Conservation (phyloP, 2,329 filamentous ascomycete species). For the Diplodia seriata region DNA sequence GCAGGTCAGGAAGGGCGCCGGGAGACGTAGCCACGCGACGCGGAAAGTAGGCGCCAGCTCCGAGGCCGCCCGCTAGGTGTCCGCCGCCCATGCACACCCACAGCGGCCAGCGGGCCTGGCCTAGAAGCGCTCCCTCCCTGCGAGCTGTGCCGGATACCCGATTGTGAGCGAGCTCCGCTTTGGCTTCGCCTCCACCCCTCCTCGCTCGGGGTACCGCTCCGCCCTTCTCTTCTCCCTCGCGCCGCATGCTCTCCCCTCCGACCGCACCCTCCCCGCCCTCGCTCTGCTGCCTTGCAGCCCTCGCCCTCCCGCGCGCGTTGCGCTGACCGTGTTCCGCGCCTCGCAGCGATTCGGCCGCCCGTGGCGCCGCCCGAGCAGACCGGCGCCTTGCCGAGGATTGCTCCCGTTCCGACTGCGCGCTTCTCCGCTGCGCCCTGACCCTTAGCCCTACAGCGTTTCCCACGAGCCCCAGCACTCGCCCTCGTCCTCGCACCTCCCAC, state of each 20-base stretch:
- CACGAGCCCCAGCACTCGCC: neutral
- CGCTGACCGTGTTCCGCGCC: conserved; percentile 22
- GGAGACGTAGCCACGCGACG: conserved; percentile 21
- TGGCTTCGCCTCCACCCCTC: conserved; percentile 18
- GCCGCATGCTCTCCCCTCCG: conserved; percentile 23
- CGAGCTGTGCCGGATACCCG: conserved; percentile 27
- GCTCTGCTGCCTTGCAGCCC: neutral
- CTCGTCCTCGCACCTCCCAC: conserved; percentile 1
- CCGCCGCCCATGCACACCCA: conserved; percentile 13
- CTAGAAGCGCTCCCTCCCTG: conserved; percentile 20
- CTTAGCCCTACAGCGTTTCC: conserved; percentile 27
- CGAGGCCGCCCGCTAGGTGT: conserved; percentile 8
- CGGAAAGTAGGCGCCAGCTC: conserved; percentile 12
- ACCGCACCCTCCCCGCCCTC: conserved; percentile 1
- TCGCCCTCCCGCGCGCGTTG: conserved; percentile 16
- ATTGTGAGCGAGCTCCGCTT: conserved; percentile 26
- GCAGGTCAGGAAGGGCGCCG: neutral
- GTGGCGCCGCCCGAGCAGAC: conserved; percentile 21
- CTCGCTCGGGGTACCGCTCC: conserved; percentile 32
- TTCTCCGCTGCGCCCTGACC: conserved; percentile 27
- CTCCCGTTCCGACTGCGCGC: conserved; percentile 25
- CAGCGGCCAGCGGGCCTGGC: conserved; percentile 22
- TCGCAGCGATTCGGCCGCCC: conserved; percentile 32
- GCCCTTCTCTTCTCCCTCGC: conserved; percentile 30
- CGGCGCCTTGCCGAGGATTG: conserved; percentile 23